Conservation (phyloP, 78 protist genomes). For the Dictyostelium purpureum region DNA sequence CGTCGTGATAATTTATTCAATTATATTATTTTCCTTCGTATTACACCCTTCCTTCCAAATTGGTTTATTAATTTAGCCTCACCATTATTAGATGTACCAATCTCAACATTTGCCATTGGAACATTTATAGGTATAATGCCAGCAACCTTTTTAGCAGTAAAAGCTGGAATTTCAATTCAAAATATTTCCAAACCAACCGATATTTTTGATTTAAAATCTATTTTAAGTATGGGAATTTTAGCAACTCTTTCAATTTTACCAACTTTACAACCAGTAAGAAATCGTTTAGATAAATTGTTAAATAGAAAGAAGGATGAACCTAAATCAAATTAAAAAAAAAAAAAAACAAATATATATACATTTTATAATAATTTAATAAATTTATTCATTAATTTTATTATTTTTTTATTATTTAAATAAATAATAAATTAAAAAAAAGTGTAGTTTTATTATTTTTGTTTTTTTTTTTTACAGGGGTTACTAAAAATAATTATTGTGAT, state of each 20-base stretch:
- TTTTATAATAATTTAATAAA: background rate
- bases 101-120: conserved; percentile 55
- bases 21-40: conserved; percentile 77
- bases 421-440: too few species aligned
- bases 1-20: conserved; percentile 37
- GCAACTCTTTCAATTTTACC: conserved; percentile 67
- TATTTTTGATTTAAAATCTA: conserved; percentile 53
- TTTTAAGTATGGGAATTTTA: conserved; percentile 37
- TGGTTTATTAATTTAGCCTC: conserved; percentile 87
- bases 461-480: too few species aligned
- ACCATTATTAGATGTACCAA: conserved; percentile 74
- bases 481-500: too few species aligned
- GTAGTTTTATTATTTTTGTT: too few species aligned
- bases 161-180: conserved; percentile 76
- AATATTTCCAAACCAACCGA: conserved; percentile 57
- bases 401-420: too few species aligned
- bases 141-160: conserved; percentile 79
- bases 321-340: background rate
- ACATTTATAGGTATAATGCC: conserved; percentile 85
- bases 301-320: conserved; percentile 20
- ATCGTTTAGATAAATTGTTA: background rate
- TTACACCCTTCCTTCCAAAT: conserved; percentile 86
- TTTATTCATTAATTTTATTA: too few species aligned
- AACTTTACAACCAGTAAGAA: conserved; percentile 44
- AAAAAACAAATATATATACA: background rate